Percentiles rank a stretch among this genome's conserved stretches.
phyloP scores from a whole-genome alignment of 495 filamentous ascomycete species.

The Antarctomyces pellizariae region DNA sequence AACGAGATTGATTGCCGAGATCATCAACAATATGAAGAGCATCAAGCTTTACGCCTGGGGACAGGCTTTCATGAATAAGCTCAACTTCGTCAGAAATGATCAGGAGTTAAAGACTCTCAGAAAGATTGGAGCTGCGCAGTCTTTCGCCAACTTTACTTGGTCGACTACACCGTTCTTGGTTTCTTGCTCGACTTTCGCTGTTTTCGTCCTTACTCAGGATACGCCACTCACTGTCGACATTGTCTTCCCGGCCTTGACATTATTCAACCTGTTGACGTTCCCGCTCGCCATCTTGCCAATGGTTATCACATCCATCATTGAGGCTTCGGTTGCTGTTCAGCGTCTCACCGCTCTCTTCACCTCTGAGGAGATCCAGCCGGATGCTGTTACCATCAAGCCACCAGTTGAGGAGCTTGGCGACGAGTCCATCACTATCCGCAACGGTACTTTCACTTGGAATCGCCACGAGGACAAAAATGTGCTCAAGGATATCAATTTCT shows the following conservation, averaged over 20 bases:
- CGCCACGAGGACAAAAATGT: slow-evolving; percentile 39
- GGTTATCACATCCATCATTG: slow-evolving; percentile 92
- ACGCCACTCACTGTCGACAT: slow-evolving; percentile 76
- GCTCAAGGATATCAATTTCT: slow-evolving; percentile 62
- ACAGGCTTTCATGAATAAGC: slow-evolving; percentile 86
- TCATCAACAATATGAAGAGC: slow-evolving; percentile 97
- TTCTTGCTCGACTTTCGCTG: slow-evolving; percentile 86
- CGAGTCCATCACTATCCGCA: slow-evolving; percentile 57
- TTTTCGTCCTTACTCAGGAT: slow-evolving; percentile 69
- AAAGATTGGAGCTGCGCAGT: slow-evolving; percentile 84
- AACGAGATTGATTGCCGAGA: slow-evolving; percentile 86
- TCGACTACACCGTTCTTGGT: slow-evolving; percentile 98
- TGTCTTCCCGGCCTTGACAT: slow-evolving; percentile 79
- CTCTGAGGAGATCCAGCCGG: slow-evolving; percentile 72
- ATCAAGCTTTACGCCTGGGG: slow-evolving; percentile 99
- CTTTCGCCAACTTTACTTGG: slow-evolving; percentile 95
- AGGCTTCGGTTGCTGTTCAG: slow-evolving; percentile 78
- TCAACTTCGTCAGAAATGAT: slow-evolving; percentile 87
- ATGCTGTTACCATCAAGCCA: slow-evolving; percentile 50
- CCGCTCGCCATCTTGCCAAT: slow-evolving; percentile 86
- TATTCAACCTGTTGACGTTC: slow-evolving; percentile 89
- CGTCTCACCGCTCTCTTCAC: slow-evolving; percentile 69
- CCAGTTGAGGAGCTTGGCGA: slow-evolving; percentile 51
- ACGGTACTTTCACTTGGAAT: slow-evolving; percentile 91
- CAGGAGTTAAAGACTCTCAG: slow-evolving; percentile 84